Conservation (phyloP, 331 rosid species). For the Quercus lobata region DNA sequence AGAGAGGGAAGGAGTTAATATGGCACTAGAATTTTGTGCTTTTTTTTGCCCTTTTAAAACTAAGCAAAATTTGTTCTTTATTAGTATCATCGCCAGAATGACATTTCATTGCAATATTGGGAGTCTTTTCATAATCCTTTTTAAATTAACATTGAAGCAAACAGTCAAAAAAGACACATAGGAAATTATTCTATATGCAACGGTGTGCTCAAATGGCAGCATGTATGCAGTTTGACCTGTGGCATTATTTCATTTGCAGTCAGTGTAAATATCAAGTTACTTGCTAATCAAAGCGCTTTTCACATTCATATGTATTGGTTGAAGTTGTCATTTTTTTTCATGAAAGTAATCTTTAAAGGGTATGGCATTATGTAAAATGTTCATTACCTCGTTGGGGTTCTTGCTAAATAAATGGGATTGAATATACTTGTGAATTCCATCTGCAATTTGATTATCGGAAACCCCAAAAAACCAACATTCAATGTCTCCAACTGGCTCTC, state of each 20-base stretch:
- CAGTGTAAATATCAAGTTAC: not conserved
- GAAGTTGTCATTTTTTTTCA: not conserved
- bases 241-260: not conserved
- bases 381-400: slow-evolving; percentile 57
- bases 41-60: not conserved
- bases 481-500: slow-evolving; percentile 52
- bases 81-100: no score
- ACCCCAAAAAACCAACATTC: slow-evolving; percentile 80
- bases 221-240: not conserved
- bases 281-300: not conserved
- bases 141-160: no score
- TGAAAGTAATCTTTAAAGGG: not conserved
- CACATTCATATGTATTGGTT: not conserved
- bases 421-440: slow-evolving; percentile 55
- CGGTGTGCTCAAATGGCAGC: no score
- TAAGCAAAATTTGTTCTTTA: no score
- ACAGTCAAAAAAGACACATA: no score
- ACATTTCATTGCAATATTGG: not conserved
- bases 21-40: no score
- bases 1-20: not conserved
- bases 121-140: not conserved
- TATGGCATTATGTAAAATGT: not conserved
- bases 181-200: no score
- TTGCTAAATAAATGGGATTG: slow-evolving; percentile 59
- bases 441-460: slow-evolving; percentile 57